Evolutionary conservation across 768 basidiomycete species (phyloP), one percentile per base, ranked within the genome.

Genomic region (Leccinellum albellum): DNA sequence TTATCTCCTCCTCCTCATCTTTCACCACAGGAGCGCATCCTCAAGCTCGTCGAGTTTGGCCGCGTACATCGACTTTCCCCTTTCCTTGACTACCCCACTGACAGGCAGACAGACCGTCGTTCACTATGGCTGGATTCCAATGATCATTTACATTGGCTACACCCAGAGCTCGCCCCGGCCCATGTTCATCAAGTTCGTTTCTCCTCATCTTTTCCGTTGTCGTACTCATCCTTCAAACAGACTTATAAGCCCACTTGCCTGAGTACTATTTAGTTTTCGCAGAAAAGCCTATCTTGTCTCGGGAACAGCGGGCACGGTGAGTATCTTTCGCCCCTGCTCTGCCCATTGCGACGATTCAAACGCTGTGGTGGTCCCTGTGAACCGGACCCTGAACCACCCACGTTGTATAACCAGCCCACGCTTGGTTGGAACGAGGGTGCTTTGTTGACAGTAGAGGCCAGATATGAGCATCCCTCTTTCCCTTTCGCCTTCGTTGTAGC

Each of bases 141-240:
- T 95, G 70, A 92, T 98, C 68, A 95, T 98, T 67, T 97, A 94
- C 73, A 82, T 97, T 68, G 96, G 95, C 33, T 97, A 91, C 78
- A 91, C 89, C 53, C 79, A 89, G 64, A 94, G 92, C 69, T 92
- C 89, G 69, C 95, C 95, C 29, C 92, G 94, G 65, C 95, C 95
- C 20, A 94, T 93, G 37, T 78, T 98, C 67, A 96, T 96, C 75
- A 95, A 97, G 94, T 96, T 54, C 66, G 91, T 83, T n/a, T 6
- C 17, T n/a, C 40, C 32, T 53, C 51, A 29, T 21, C 23, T 44
- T 21, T 52, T 23, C 33, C 35, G 13, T 0, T 5, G 40, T 6
- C 28, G 24, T 4, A 4, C 61, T 59, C 58, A 61, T 17, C 51
- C 47, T 47, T 9, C 33, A 9, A 53, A 26, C 67, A 97, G 94